phyloP scores from a whole-genome alignment of 176 grass and related monocot genomes.

The Juncus effusus region DNA sequence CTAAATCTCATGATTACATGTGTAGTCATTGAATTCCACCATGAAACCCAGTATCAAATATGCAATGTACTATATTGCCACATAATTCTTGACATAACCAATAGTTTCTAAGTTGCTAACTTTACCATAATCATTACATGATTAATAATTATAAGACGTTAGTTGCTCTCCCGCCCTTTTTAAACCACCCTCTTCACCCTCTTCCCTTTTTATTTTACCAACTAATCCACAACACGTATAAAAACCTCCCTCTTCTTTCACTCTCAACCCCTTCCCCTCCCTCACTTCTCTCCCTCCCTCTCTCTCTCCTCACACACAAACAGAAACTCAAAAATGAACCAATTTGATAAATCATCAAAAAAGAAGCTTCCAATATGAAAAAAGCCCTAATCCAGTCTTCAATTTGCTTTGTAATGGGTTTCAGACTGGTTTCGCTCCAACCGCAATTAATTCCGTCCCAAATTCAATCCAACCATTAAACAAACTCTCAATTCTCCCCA shows the following conservation, averaged over 20 bases:
- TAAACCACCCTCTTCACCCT: constrained; percentile 15
- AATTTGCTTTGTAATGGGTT: constrained; percentile 42
- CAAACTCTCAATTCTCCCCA: constrained; percentile 13
- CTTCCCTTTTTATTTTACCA: constrained; percentile 1
- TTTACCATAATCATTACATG: too few species aligned
- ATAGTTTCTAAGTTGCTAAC: too few species aligned
- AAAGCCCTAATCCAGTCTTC: constrained; percentile 42
- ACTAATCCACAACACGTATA: constrained; percentile 29
- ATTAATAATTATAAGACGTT: constrained; percentile 20
- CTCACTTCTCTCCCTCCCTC: neutral
- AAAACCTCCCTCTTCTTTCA: neutral
- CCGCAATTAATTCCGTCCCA: constrained; percentile 13
- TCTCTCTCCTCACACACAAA: neutral
- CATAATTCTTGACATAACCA: too few species aligned
- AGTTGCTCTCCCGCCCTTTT: constrained; percentile 31
- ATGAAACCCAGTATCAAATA: too few species aligned
- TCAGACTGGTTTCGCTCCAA: constrained; percentile 46
- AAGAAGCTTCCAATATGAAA: constrained; percentile 37
- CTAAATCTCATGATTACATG: too few species aligned
- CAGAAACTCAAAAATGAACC: constrained; percentile 13
- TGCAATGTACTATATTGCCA: too few species aligned
- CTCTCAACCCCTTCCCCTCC: too few species aligned
- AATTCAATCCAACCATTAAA: constrained; percentile 15
- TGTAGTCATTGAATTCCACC: too few species aligned
- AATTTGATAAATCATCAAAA: constrained; percentile 30